Evolutionary conservation across 345 rosid species (phyloP).

Genomic region (Aegle marmelos): DNA sequence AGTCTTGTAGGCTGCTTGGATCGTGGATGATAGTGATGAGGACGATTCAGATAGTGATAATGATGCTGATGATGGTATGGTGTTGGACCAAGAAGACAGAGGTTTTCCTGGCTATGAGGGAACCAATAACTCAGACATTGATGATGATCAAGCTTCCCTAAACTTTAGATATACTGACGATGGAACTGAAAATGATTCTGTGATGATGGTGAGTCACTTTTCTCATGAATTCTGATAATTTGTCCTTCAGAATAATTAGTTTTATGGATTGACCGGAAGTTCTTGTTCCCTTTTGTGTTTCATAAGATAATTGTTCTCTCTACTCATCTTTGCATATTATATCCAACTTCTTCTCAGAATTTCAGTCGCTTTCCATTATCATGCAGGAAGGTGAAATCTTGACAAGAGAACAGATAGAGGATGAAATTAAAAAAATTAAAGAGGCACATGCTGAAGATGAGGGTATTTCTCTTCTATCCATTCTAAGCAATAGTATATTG

Average conservation of each 20-base stretch:
- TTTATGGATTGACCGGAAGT: not conserved
- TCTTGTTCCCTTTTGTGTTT: not conserved
- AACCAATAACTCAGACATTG: conserved; percentile 37
- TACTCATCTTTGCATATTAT: not conserved
- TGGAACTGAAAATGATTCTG: conserved; percentile 75
- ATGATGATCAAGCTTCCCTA: conserved; percentile 62
- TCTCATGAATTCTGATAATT: conserved; percentile 10
- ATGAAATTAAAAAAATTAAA: conserved; percentile 72
- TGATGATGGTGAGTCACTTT: conserved; percentile 64
- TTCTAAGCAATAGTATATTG: not conserved
- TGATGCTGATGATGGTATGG: conserved; percentile 67
- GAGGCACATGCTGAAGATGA: conserved; percentile 91
- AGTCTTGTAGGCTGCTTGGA: conserved; percentile 90
- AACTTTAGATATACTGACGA: conserved; percentile 60
- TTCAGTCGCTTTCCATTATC: conserved; percentile 1
- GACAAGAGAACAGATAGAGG: conserved; percentile 80
- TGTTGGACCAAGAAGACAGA: conserved; percentile 59
- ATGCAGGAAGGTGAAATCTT: conserved; percentile 78
- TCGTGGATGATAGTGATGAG: conserved; percentile 67
- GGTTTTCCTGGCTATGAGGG: conserved; percentile 36
- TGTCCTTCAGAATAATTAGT: not conserved
- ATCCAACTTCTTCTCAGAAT: not conserved
- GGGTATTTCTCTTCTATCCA: conserved; percentile 42
- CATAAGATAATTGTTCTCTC: not conserved
- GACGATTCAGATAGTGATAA: conserved; percentile 51